A percentile compares a stretch with the other conserved stretches of the same genome.
phyloP scores from a whole-genome alignment of 1,284 basidiomycete genomes.

The Prillingera fragicola region DNA sequence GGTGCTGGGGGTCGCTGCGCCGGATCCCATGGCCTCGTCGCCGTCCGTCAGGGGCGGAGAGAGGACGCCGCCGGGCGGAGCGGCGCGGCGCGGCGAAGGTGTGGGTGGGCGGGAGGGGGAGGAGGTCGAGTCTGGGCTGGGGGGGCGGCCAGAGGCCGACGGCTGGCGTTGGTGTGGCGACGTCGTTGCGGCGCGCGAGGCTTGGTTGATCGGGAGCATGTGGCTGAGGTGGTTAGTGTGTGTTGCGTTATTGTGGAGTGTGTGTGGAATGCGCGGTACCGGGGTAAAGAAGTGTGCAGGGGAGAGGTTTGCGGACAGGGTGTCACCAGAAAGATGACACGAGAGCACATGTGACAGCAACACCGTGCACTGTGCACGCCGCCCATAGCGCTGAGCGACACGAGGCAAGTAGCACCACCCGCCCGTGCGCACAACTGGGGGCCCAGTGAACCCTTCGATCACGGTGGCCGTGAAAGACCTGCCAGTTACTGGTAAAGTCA shows the following conservation, averaged over 20 bases:
- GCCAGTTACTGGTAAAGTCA: no score
- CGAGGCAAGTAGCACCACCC: no score
- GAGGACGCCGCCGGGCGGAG: neutral
- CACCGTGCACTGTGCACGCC: no score
- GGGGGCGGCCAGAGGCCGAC: conserved; percentile 2
- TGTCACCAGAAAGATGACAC: no score
- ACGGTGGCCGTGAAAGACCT: no score
- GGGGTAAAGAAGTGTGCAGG: no score
- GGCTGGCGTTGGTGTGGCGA: conserved; percentile 1
- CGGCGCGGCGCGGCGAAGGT: conserved; percentile 1
- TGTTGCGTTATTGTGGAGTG: no score
- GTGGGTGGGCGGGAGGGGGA: conserved; percentile 8
- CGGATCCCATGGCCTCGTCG: neutral
- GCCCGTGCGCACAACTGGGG: no score
- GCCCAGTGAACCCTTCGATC: no score
- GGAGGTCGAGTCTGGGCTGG: conserved; percentile 5
- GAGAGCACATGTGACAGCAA: no score
- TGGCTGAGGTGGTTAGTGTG: conserved; percentile 10
- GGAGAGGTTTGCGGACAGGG: no score
- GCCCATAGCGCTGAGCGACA: no score
- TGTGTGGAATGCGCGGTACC: neutral
- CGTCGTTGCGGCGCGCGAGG: conserved; percentile 8
- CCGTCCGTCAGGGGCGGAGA: neutral
- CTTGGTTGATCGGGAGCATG: conserved; percentile 19
- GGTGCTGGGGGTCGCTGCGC: conserved; percentile 2